Evolutionary conservation across 2,329 filamentous ascomycete genomes (phyloP), one percentile per base, ranked within the genome.

Genomic region (Zymoseptoria tritici): DNA sequence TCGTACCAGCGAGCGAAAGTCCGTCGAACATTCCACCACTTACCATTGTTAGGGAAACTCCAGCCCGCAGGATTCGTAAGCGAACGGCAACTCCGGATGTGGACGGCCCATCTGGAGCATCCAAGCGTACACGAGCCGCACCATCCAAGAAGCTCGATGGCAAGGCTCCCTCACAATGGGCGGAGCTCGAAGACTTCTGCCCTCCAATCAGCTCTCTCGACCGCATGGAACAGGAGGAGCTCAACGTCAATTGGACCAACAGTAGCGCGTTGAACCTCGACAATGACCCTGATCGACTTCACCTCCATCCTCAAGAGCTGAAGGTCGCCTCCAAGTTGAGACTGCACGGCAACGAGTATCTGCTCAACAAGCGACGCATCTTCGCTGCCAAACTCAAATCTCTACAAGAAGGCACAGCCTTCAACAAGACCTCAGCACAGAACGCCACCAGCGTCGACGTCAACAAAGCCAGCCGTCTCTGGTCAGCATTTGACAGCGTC

Each of bases 401-500:
- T 2, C 77, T 85, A 46, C 76, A 79, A 58, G 85, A 84, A 42
- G 83, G 83, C 71, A 94, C 95, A 75, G 89, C 92, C 70, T 97
- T 96, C 74, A 87, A 90, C 73, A 96, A 96, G 82, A 97, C 93
- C 1, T 90, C 96, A 72, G 91, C 91, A 4, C 93, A 97, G 74
- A 90, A 96, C 73, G 91, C 90, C n/a, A 96, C 91, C 82, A 95
- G 95, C 79, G 96, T 97, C 64, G 93, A 97, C 70, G 93, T 97
- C 73, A 97, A 97, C 80, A 97, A 97, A 79, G 91, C 92, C 2
- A 95, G 90, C 66, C 93, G 93, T 74, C 80, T 97, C 53, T 96
- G 91, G 89, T 86, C 86, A 46, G 91, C 91, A 5, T 97, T 90
- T 71, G 89, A 96, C 55, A 87, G 62, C n/a, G 66, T 67, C 13